These are phyloP conservation scores for Mycena epipterygia DNA, from an alignment of 768 basidiomycete genomes.

Conservation along the genomic window DNA sequence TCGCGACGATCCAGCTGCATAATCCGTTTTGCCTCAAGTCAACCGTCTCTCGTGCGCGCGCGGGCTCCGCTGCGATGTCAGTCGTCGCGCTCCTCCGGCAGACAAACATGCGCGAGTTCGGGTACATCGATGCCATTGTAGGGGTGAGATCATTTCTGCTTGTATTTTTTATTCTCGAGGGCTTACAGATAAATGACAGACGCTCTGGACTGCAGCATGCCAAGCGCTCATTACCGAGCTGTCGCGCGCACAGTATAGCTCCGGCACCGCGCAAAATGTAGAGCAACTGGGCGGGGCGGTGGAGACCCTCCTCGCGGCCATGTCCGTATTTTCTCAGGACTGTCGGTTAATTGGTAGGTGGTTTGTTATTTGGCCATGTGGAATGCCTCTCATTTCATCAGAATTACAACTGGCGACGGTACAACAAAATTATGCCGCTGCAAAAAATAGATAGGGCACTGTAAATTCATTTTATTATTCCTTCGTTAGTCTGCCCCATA, in stretches of 20 bases:
- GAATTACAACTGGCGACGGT: slow-evolving; percentile 24
- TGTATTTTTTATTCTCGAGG: not conserved
- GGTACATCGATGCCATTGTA: slow-evolving; percentile 34
- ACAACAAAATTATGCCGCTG: slow-evolving; percentile 19
- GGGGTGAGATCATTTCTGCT: slow-evolving; percentile 19
- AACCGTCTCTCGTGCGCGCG: slow-evolving; percentile 11
- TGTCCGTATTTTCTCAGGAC: slow-evolving; percentile 24
- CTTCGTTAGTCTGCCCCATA: too few species aligned
- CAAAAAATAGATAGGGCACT: not conserved
- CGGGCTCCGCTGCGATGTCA: slow-evolving; percentile 16
- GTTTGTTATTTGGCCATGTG: not conserved
- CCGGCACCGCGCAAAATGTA: not conserved
- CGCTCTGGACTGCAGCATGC: slow-evolving; percentile 28
- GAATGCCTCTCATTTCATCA: not conserved
- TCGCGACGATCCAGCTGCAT: slow-evolving; percentile 32
- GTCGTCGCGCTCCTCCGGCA: slow-evolving; percentile 23
- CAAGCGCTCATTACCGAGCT: slow-evolving; percentile 27
- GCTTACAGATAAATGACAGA: not conserved
- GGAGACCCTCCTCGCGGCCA: slow-evolving; percentile 19
- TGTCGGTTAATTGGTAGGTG: slow-evolving; percentile 26
- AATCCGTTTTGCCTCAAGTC: slow-evolving; percentile 22
- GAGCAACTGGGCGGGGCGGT: not conserved
- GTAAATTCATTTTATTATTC: too few species aligned
- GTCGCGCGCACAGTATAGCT: not conserved
- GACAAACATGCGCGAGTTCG: slow-evolving; percentile 24